Percentiles rank a stretch among this genome's conserved stretches.
phyloP scores from a whole-genome alignment of 2,329 filamentous ascomycete genomes.

The Trichoderma atroviride region DNA sequence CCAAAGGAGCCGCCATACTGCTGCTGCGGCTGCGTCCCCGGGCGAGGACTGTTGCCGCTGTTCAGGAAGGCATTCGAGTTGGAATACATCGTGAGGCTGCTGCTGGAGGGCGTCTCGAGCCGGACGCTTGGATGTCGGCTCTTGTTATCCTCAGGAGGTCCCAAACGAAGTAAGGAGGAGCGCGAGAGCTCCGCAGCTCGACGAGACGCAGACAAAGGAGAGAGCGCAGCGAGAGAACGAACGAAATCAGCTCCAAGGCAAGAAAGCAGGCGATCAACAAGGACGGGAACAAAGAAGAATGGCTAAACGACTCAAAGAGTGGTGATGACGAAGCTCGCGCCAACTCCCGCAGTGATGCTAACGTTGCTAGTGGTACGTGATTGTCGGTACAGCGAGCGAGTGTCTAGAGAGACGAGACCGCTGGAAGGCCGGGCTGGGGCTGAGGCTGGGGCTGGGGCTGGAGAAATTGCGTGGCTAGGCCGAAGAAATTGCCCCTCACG shows the following conservation, averaged over 20 bases:
- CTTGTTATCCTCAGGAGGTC: conserved; percentile 11
- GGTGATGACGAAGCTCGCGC: conserved; percentile 29
- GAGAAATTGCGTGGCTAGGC: conserved; percentile 29
- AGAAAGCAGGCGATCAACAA: conserved; percentile 22
- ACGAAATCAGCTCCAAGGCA: conserved; percentile 11
- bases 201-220: conserved; percentile 14
- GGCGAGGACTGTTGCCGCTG: conserved; percentile 75
- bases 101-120: neutral
- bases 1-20: conserved; percentile 58
- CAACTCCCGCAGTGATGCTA: conserved; percentile 24
- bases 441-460: conserved; percentile 24
- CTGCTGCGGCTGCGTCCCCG: conserved; percentile 52
- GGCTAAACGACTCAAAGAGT: conserved; percentile 7
- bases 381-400: conserved; percentile 16
- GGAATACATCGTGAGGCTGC: conserved; percentile 71
- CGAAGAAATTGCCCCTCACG: conserved; percentile 10
- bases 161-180: conserved; percentile 29
- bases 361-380: conserved; percentile 16
- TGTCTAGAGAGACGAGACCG: conserved; percentile 4
- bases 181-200: conserved; percentile 34
- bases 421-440: neutral
- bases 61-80: conserved; percentile 85
- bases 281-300: conserved; percentile 11
- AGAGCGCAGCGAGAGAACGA: neutral
- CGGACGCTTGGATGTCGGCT: conserved; percentile 4